Conservation (phyloP, 75 land plant genomes). For the Selaginella tamariscina region DNA sequence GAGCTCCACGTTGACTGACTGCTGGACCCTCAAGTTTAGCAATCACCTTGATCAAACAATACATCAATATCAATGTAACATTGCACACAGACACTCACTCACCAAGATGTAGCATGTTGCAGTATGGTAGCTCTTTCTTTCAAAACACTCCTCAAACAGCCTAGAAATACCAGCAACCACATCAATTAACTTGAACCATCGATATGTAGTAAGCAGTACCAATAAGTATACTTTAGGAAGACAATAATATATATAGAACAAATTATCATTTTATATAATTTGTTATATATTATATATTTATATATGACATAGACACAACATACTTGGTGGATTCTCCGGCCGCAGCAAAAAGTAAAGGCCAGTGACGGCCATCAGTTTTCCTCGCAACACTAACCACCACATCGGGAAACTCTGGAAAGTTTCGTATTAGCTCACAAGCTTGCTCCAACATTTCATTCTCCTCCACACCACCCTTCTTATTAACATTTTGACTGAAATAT, state of each 20-base stretch:
- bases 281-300: too few species aligned
- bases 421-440: constrained; percentile 66
- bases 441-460: constrained; percentile 50
- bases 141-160: constrained; percentile 96
- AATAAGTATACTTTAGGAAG: neutral
- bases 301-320: too few species aligned
- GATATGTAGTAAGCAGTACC: neutral
- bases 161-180: constrained; percentile 25
- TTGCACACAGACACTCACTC: constrained; percentile 7
- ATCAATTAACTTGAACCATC: too few species aligned
- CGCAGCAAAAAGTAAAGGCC: constrained; percentile 87
- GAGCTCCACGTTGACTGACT: constrained; percentile 87
- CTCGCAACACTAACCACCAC: constrained; percentile 98
- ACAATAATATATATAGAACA: too few species aligned
- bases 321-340: constrained; percentile 99
- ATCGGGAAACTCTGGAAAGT: constrained; percentile 85
- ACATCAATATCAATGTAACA: neutral
- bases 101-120: constrained; percentile 98
- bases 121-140: constrained; percentile 86
- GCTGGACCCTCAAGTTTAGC: constrained; percentile 97
- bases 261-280: too few species aligned
- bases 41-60: constrained; percentile 52
- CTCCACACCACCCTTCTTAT: constrained; percentile 26
- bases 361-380: constrained; percentile 97
- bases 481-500: constrained; percentile 42